Conservation (phyloP, 306 rosid species). For the Potentilla sterilis region DNA sequence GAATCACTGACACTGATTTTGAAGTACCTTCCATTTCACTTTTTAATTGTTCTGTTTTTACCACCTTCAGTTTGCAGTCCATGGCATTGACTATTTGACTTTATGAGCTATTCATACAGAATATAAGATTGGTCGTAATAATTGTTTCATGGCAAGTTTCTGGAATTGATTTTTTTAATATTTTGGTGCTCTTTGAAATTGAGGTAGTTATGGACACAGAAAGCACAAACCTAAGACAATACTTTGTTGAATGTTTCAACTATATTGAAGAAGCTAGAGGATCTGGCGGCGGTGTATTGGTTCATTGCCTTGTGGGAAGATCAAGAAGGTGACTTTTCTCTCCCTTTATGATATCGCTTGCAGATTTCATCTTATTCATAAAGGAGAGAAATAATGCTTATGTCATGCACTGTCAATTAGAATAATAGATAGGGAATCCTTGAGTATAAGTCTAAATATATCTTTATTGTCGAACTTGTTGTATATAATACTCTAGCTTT, state of each 20-base stretch:
- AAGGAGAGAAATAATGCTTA: no score
- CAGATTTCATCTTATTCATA: neutral
- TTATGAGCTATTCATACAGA: neutral
- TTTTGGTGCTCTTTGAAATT: constrained; percentile 38
- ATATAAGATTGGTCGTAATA: neutral
- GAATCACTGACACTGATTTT: neutral
- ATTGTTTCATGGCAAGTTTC: constrained; percentile 15
- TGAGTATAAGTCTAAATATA: neutral
- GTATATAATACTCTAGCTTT: neutral
- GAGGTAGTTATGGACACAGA: constrained; percentile 64
- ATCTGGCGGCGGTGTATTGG: constrained; percentile 48
- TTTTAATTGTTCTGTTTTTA: neutral
- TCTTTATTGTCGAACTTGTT: neutral
- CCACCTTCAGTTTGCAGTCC: neutral
- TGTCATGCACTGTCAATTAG: no score
- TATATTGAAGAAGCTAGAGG: constrained; percentile 71
- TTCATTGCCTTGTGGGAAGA: constrained; percentile 81
- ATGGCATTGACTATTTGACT: constrained; percentile 4
- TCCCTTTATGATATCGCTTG: constrained; percentile 19
- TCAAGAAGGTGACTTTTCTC: constrained; percentile 76
- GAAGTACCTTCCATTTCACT: neutral
- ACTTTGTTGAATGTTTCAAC: constrained; percentile 65
- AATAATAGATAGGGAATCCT: no score
- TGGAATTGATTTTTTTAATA: constrained; percentile 26
- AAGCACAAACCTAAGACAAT: constrained; percentile 41